Percentiles rank a stretch among this genome's conserved stretches.
Evolutionary conservation across 345 rosid species (phyloP).

Genomic region (Ailanthus altissimus): DNA sequence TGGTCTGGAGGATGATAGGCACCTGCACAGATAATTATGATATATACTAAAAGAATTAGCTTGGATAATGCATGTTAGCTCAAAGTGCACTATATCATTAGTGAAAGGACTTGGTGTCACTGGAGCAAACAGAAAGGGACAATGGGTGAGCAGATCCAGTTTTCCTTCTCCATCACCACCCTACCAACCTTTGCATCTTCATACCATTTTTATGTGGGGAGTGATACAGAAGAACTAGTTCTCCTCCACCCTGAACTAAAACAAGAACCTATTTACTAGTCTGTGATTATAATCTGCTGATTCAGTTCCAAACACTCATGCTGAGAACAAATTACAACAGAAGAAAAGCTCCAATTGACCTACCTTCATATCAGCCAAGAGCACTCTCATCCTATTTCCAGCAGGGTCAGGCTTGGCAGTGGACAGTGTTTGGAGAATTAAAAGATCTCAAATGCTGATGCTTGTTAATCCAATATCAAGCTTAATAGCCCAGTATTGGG

Average conservation of each 20-base stretch:
- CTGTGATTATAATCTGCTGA: not conserved
- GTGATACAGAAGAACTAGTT: not conserved
- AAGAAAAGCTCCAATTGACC: not conserved
- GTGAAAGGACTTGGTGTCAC: not conserved
- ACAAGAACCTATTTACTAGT: conserved; percentile 5
- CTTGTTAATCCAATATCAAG: not conserved
- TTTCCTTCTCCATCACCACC: not conserved
- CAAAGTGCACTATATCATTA: not conserved
- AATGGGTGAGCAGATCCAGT: not conserved
- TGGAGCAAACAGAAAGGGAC: not conserved
- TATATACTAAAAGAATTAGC: not conserved
- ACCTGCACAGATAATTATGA: not conserved
- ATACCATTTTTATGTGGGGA: not conserved
- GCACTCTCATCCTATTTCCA: not conserved
- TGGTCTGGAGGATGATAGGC: not conserved
- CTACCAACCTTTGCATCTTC: not conserved
- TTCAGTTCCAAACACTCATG: not conserved
- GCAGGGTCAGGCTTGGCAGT: not conserved
- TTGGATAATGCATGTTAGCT: not conserved
- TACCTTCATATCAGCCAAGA: not conserved
- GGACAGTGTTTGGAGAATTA: not conserved
- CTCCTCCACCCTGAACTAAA: not conserved
- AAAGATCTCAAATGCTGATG: not conserved
- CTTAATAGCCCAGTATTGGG: not conserved
- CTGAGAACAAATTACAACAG: not conserved